These are phyloP conservation scores for Vanrija pseudolonga DNA, from an alignment of 1,284 basidiomycete genomes.

Conservation along the genomic window DNA sequence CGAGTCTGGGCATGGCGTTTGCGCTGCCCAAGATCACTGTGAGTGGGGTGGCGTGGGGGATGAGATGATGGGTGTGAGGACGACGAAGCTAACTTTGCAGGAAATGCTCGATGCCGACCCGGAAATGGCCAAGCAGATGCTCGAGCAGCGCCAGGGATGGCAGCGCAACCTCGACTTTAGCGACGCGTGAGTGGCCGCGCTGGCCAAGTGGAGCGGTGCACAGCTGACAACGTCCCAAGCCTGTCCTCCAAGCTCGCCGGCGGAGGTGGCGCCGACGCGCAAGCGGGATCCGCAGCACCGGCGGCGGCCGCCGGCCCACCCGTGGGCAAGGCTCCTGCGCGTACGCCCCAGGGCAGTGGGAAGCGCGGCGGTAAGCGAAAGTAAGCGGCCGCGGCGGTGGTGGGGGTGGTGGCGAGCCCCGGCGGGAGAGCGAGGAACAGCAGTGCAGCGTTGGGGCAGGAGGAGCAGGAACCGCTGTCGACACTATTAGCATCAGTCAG, in stretches of 20 bases:
- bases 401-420: too few species aligned
- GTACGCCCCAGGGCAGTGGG: neutral
- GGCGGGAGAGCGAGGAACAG: too few species aligned
- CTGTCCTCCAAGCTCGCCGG: constrained; percentile 6
- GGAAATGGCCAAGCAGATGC: constrained; percentile 66
- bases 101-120: constrained; percentile 69
- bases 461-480: too few species aligned
- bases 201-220: too few species aligned
- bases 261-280: neutral
- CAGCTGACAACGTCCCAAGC: constrained; percentile 1
- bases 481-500: too few species aligned
- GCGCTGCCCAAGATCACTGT: constrained; percentile 79
- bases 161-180: constrained; percentile 50
- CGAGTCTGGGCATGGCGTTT: constrained; percentile 65
- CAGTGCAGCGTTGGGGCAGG: too few species aligned
- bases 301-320: neutral
- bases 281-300: neutral
- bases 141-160: constrained; percentile 63
- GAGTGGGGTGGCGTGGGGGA: constrained; percentile 22
- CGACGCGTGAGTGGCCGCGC: constrained; percentile 32
- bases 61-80: neutral
- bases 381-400: neutral
- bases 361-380: constrained; percentile 13
- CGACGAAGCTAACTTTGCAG: constrained; percentile 46
- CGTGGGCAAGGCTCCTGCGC: neutral